Percentiles rank a stretch among this genome's conserved stretches.
phyloP scores from a whole-genome alignment of 208 protist species.

The Naegleria lovaniensis region DNA sequence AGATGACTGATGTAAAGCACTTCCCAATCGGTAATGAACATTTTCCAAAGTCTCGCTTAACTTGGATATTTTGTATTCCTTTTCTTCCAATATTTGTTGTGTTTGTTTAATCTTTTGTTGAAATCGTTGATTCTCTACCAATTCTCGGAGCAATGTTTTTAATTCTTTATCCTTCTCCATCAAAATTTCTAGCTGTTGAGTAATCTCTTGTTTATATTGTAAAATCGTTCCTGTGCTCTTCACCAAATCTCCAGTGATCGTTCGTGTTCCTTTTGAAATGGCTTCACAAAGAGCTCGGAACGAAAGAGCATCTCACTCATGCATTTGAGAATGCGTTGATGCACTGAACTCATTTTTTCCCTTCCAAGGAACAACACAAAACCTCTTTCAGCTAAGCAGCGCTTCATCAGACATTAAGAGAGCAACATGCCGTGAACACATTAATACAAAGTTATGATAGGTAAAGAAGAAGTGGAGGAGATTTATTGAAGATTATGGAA shows the following conservation, averaged over 20 bases:
- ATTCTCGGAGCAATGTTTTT: neutral
- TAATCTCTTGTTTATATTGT: neutral
- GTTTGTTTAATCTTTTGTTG: neutral
- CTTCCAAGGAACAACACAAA: too few species aligned
- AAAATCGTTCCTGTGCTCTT: neutral
- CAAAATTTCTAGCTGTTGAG: neutral
- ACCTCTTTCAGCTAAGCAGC: too few species aligned
- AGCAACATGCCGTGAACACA: too few species aligned
- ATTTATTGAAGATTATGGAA: too few species aligned
- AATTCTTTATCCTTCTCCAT: slow-evolving; percentile 12
- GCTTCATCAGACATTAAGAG: too few species aligned
- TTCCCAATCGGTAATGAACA: neutral
- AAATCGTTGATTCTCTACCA: neutral
- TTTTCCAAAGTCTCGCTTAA: neutral
- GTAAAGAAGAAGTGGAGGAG: too few species aligned
- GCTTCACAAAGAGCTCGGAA: neutral
- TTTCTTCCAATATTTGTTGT: neutral
- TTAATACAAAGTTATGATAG: too few species aligned
- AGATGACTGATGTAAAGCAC: neutral
- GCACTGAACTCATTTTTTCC: neutral
- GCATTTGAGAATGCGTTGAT: neutral
- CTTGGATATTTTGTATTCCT: slow-evolving; percentile 5
- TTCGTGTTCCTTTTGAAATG: neutral
- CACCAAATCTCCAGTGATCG: neutral
- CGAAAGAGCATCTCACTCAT: neutral